These are phyloP conservation scores for Pseudonitzschia pungens DNA, from an alignment of 108 stramenopile species.

Conservation along the genomic window DNA sequence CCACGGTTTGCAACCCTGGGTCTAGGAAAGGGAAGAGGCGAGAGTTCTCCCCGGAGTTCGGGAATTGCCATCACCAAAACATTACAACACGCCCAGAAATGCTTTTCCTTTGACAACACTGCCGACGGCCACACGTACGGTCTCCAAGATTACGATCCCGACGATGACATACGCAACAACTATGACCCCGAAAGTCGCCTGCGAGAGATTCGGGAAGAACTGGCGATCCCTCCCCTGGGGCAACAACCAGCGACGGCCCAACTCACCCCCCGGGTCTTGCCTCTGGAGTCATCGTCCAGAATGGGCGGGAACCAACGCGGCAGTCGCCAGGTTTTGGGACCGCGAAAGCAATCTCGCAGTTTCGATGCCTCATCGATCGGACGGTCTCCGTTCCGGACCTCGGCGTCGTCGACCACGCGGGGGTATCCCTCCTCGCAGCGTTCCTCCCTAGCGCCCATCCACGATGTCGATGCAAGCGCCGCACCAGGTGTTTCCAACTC, in stretches of 20 bases:
- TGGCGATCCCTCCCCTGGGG: not conserved
- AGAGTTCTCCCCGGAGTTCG: not conserved
- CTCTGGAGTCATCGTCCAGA: conserved; percentile 9
- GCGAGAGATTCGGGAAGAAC: not conserved
- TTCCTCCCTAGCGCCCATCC: not conserved
- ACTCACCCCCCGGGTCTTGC: conserved; percentile 12
- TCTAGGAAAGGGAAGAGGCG: not conserved
- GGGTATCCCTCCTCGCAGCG: not conserved
- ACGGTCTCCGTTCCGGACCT: conserved; percentile 5
- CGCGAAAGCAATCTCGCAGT: conserved; percentile 8
- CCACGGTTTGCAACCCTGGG: conserved; percentile 7
- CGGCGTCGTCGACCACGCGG: not conserved
- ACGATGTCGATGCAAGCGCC: not conserved
- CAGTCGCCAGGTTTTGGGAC: not conserved
- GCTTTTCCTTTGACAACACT: conserved; percentile 38
- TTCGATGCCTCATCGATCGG: not conserved
- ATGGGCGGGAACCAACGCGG: not conserved
- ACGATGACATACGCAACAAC: not conserved
- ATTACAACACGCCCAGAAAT: conserved; percentile 38
- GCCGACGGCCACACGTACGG: conserved; percentile 11
- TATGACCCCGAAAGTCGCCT: not conserved
- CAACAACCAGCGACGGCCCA: conserved; percentile 1
- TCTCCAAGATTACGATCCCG: conserved; percentile 1
- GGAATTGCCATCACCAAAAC: not conserved
- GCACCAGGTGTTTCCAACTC: not conserved